These are phyloP conservation scores for Hemileccinum rubropunctum DNA, from an alignment of 768 basidiomycete species.

Conservation along the genomic window DNA sequence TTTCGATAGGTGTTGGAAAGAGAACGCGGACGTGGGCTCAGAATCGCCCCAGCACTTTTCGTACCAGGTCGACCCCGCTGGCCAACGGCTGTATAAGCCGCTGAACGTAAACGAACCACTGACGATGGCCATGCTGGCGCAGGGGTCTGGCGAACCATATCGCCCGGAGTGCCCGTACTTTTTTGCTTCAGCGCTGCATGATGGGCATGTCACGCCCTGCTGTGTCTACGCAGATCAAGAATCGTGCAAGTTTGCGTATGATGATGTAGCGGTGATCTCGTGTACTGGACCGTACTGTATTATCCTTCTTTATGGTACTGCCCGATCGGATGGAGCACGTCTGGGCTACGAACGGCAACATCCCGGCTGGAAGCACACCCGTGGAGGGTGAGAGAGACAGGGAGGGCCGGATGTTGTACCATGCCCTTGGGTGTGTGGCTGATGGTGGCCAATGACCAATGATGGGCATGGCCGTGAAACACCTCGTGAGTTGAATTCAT, in stretches of 20 bases:
- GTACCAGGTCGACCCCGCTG: constrained; percentile 1
- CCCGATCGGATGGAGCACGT: constrained; percentile 2
- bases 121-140: background rate
- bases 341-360: background rate
- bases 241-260: background rate
- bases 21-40: background rate
- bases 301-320: constrained; percentile 1
- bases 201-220: background rate
- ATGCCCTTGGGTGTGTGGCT: background rate
- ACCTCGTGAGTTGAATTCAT: constrained; percentile 1
- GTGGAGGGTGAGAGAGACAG: constrained; percentile 6
- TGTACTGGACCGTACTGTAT: constrained; percentile 5
- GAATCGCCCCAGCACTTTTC: background rate
- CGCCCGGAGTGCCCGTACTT: background rate
- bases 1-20: constrained; percentile 4
- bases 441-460: background rate
- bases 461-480: constrained; percentile 1
- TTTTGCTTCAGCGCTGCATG: constrained; percentile 2
- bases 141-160: background rate
- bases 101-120: background rate
- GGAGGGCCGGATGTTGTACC: constrained; percentile 2
- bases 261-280: background rate
- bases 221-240: background rate
- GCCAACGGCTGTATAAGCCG: constrained; percentile 3
- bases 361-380: background rate